These are phyloP conservation scores for Lentinula guzmanii DNA, from an alignment of 768 basidiomycete genomes.

Conservation along the genomic window DNA sequence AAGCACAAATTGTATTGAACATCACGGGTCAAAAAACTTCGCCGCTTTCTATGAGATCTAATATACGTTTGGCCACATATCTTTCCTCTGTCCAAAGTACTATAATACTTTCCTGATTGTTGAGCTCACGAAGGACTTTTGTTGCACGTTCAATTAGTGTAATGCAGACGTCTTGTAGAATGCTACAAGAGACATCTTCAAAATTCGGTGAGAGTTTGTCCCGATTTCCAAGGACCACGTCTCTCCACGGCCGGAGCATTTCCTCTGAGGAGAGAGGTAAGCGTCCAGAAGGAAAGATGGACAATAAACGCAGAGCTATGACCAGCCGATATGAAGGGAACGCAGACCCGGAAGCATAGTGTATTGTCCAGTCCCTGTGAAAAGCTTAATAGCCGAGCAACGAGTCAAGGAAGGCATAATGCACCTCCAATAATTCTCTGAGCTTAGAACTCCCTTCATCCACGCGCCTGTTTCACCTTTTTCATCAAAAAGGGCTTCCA, in stretches of 20 bases:
- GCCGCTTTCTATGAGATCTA: constrained; percentile 36
- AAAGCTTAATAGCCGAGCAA: not conserved
- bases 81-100: constrained; percentile 59
- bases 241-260: constrained; percentile 42
- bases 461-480: constrained; percentile 30
- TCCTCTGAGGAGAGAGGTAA: constrained; percentile 19
- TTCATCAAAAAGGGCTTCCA: constrained; percentile 45
- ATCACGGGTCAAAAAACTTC: constrained; percentile 29
- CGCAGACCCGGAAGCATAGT: constrained; percentile 50
- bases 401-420: constrained; percentile 9
- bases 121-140: constrained; percentile 10
- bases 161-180: constrained; percentile 33
- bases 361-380: constrained; percentile 74
- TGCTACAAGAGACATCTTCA: constrained; percentile 40
- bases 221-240: constrained; percentile 42
- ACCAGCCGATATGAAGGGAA: constrained; percentile 81
- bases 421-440: constrained; percentile 84
- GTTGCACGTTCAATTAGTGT: constrained; percentile 27
- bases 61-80: constrained; percentile 43
- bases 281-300: constrained; percentile 30
- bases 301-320: constrained; percentile 61
- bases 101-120: constrained; percentile 35
- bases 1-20: not conserved
- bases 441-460: constrained; percentile 50
- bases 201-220: constrained; percentile 41